Evolutionary conservation across 2,329 filamentous ascomycete genomes (phyloP).

Genomic region (Sclerotinia sclerotiorum): DNA sequence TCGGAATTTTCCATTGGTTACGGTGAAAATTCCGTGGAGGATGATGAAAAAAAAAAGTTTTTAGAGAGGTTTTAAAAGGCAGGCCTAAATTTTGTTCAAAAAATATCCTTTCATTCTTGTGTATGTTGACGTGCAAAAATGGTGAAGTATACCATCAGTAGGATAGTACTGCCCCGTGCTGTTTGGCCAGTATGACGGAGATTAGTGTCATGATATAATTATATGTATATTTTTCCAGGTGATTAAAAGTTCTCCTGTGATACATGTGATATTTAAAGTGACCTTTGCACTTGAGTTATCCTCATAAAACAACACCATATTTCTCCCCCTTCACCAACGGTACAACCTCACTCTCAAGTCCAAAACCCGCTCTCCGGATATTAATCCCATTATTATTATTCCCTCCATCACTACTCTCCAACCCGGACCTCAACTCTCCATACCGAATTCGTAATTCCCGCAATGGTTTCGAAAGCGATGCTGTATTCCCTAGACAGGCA

Average conservation of each 20-base stretch:
- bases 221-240: background rate
- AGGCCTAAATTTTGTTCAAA: conserved; percentile 7
- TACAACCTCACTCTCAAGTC: background rate
- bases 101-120: conserved; percentile 2
- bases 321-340: background rate
- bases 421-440: background rate
- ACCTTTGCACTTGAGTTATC: background rate
- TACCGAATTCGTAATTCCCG: background rate
- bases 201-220: background rate
- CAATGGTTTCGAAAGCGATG: background rate
- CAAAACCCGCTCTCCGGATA: background rate
- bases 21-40: background rate
- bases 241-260: background rate
- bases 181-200: background rate
- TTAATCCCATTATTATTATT: background rate
- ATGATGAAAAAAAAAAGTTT: background rate
- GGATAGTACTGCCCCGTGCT: background rate
- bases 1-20: conserved; percentile 5
- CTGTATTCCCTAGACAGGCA: background rate
- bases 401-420: no score
- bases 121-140: conserved; percentile 1
- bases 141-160: background rate
- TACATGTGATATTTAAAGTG: background rate
- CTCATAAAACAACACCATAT: conserved; percentile 2
- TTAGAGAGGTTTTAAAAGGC: background rate